phyloP scores from a whole-genome alignment of 768 basidiomycete genomes.

The Tricholoma sp. region DNA sequence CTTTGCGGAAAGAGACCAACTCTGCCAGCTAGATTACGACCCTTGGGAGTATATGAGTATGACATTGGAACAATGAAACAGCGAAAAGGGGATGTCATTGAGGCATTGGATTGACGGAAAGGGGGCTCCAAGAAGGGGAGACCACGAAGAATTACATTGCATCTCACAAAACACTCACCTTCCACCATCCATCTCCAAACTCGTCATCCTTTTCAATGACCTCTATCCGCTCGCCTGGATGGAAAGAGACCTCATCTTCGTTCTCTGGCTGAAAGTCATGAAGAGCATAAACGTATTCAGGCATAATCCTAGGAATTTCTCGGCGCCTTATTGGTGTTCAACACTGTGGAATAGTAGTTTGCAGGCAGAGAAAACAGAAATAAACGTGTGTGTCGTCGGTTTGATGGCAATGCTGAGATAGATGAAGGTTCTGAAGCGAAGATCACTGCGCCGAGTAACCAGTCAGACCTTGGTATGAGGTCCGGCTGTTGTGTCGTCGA shows the following conservation, averaged over 20 bases:
- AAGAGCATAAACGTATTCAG: slow-evolving; percentile 81
- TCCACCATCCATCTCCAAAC: slow-evolving; percentile 97
- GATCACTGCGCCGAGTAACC: background rate
- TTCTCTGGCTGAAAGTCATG: slow-evolving; percentile 91
- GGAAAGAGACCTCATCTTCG: slow-evolving; percentile 88
- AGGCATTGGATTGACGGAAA: background rate
- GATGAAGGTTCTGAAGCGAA: background rate
- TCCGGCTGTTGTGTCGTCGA: too few relatives aligned
- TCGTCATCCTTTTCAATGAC: slow-evolving; percentile 91
- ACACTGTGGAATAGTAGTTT: background rate
- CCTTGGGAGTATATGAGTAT: slow-evolving; percentile 41
- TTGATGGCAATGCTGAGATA: background rate
- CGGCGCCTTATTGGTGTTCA: background rate
- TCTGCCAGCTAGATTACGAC: slow-evolving; percentile 76
- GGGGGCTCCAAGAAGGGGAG: background rate
- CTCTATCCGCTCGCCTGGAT: slow-evolving; percentile 81
- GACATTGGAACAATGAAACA: background rate
- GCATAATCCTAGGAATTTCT: slow-evolving; percentile 38
- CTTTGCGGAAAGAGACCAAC: slow-evolving; percentile 88
- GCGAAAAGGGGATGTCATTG: background rate
- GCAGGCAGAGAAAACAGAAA: slow-evolving; percentile 2
- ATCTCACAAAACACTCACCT: slow-evolving; percentile 25
- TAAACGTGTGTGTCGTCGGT: background rate
- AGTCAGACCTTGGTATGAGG: too few relatives aligned
- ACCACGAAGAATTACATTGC: background rate